Evolutionary conservation across 139 green algal species (phyloP).

Genomic region (Micromonas pusilla): DNA sequence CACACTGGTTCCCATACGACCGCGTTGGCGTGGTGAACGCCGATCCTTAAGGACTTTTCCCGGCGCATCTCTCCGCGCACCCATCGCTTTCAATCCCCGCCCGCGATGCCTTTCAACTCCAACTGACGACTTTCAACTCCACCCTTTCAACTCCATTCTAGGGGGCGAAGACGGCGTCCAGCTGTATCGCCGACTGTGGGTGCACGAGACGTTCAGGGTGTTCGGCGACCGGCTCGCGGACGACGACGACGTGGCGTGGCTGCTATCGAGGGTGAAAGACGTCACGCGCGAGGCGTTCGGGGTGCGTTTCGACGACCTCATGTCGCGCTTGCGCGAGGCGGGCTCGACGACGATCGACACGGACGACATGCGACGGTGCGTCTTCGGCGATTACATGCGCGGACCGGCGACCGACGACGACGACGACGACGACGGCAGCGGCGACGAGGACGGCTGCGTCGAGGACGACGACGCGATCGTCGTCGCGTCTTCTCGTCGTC

Average conservation of each 20-base stretch:
- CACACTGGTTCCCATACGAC: too few species aligned
- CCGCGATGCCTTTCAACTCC: too few species aligned
- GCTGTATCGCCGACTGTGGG: slow-evolving; percentile 56
- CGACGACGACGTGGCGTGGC: slow-evolving; percentile 58
- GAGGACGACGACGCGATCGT: slow-evolving; percentile 38
- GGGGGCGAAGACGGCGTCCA: slow-evolving; percentile 34
- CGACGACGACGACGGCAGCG: too few species aligned
- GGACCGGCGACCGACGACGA: neutral
- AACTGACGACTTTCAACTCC: slow-evolving; percentile 47
- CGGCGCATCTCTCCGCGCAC: too few species aligned
- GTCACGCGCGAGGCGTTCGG: slow-evolving; percentile 26
- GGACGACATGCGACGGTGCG: slow-evolving; percentile 15
- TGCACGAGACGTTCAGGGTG: slow-evolving; percentile 65
- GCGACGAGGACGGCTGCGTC: too few species aligned
- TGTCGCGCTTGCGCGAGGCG: slow-evolving; percentile 11
- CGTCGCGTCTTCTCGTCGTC: slow-evolving; percentile 25
- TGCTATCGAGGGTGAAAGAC: slow-evolving; percentile 37
- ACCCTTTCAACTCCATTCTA: slow-evolving; percentile 33
- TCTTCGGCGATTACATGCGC: slow-evolving; percentile 44
- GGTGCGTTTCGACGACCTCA: slow-evolving; percentile 32
- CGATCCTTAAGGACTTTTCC: too few species aligned
- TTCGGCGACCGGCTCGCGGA: slow-evolving; percentile 69
- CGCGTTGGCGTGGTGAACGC: too few species aligned
- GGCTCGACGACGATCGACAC: neutral
- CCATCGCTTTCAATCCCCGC: too few species aligned